These are phyloP conservation scores for Aspergillus pseudotamarii DNA, from an alignment of 2,329 filamentous ascomycete species.

Conservation along the genomic window DNA sequence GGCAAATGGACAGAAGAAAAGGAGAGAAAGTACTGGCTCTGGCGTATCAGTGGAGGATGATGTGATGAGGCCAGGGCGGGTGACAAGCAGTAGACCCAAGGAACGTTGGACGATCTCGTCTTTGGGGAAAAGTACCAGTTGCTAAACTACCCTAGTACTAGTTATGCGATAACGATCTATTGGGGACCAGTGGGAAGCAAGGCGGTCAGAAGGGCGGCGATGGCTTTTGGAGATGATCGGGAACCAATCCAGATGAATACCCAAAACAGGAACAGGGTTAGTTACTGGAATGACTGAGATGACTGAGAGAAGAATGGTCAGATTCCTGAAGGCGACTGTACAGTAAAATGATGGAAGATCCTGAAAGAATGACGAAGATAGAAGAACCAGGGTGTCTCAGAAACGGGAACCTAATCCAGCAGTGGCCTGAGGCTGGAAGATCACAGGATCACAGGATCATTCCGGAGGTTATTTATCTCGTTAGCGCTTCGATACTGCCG, in stretches of 20 bases:
- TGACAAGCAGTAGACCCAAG: constrained; percentile 29
- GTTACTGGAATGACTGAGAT: background rate
- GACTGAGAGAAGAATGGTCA: background rate
- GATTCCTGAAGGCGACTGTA: background rate
- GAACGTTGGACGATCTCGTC: constrained; percentile 24
- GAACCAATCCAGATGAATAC: constrained; percentile 3
- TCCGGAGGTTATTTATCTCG: constrained; percentile 11
- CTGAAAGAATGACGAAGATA: background rate
- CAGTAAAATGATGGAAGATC: background rate
- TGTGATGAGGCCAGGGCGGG: constrained; percentile 30
- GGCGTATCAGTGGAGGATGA: constrained; percentile 25
- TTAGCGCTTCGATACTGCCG: constrained; percentile 16
- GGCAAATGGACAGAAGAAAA: constrained; percentile 1
- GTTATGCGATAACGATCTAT: constrained; percentile 34
- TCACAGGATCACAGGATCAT: background rate
- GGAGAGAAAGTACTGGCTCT: background rate
- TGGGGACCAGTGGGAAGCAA: constrained; percentile 18
- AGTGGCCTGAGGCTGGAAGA: constrained; percentile 14
- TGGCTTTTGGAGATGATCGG: constrained; percentile 8
- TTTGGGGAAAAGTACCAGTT: constrained; percentile 20
- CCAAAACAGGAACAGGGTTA: background rate
- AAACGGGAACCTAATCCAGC: background rate
- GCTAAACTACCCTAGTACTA: constrained; percentile 15
- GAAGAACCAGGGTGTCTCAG: too few relatives aligned
- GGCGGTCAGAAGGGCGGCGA: constrained; percentile 39